Conservation (phyloP, 306 rosid species). For the Ammopiptanthus mongolicus region DNA sequence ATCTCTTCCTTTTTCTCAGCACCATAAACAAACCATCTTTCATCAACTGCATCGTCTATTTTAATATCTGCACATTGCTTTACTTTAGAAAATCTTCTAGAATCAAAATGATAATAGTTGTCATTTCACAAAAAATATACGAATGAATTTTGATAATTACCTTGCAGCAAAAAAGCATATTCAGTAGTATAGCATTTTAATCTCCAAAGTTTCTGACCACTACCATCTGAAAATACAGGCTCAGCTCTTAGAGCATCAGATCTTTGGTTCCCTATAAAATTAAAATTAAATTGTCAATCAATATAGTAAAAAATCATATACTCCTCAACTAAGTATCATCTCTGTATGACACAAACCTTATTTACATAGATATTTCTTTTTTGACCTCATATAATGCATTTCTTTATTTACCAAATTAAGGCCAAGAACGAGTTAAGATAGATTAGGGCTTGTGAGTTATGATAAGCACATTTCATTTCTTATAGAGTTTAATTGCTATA, state of each 20-base stretch:
- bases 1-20: slow-evolving; percentile 4
- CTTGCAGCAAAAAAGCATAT: slow-evolving; percentile 8
- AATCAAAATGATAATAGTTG: background rate
- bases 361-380: no score
- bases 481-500: no score
- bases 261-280: background rate
- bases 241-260: slow-evolving; percentile 7
- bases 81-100: background rate
- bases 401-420: no score
- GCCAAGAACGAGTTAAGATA: no score
- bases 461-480: no score
- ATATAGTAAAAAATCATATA: background rate
- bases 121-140: background rate
- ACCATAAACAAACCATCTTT: slow-evolving; percentile 5
- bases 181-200: background rate
- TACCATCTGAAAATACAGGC: background rate
- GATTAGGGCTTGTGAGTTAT: no score
- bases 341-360: no score
- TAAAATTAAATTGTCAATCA: background rate
- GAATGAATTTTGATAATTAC: background rate
- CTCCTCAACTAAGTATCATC: background rate
- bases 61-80: background rate
- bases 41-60: background rate
- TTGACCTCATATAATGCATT: no score
- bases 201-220: background rate